phyloP scores from a whole-genome alignment of 2,329 filamentous ascomycete species.

The Alternaria brassicicola region DNA sequence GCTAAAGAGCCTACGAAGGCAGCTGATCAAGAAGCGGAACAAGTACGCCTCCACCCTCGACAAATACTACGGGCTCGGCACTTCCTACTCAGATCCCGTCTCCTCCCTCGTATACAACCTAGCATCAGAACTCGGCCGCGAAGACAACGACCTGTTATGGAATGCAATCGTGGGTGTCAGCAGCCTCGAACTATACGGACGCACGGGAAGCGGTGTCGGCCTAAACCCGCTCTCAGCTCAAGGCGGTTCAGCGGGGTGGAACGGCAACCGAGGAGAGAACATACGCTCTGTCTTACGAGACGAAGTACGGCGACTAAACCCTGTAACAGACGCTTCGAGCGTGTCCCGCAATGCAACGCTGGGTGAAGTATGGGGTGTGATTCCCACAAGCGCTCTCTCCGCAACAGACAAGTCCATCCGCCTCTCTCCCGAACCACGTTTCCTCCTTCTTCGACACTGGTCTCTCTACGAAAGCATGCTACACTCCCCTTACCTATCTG shows the following conservation, averaged over 20 bases:
- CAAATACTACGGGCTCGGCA: slow-evolving; percentile 83
- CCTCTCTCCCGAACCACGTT: slow-evolving; percentile 89
- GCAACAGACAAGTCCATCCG: slow-evolving; percentile 92
- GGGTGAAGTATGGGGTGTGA: slow-evolving; percentile 76
- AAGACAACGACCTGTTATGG: slow-evolving; percentile 97
- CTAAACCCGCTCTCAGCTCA: slow-evolving; percentile 61
- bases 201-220: slow-evolving; percentile 80
- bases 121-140: slow-evolving; percentile 90
- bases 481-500: slow-evolving; percentile 92
- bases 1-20: slow-evolving; percentile 71
- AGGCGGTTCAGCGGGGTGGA: slow-evolving; percentile 71
- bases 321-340: slow-evolving; percentile 65
- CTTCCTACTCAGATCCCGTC: slow-evolving; percentile 92
- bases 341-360: slow-evolving; percentile 65
- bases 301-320: slow-evolving; percentile 92
- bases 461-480: slow-evolving; percentile 98
- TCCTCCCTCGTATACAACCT: slow-evolving; percentile 94
- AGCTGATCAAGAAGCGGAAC: slow-evolving; percentile 74
- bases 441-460: slow-evolving; percentile 93
- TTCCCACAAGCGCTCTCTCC: slow-evolving; percentile 84
- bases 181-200: slow-evolving; percentile 90
- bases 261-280: slow-evolving; percentile 79
- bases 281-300: slow-evolving; percentile 87
- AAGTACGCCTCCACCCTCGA: slow-evolving; percentile 79
- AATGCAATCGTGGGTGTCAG: slow-evolving; percentile 91